phyloP scores from a whole-genome alignment of 345 rosid genomes.

The Eucalyptus sp. region DNA sequence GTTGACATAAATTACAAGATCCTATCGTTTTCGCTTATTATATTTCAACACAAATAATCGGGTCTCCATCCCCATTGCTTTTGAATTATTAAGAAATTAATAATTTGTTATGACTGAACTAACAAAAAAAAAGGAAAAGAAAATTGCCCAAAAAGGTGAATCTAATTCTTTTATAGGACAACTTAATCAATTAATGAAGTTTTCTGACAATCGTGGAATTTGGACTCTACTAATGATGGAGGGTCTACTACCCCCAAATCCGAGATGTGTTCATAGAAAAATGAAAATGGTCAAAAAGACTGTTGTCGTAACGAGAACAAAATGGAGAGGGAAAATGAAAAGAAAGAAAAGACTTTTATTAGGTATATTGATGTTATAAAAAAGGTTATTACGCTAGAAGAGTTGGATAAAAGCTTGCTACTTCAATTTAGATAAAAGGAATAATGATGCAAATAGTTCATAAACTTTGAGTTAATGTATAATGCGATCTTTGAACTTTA shows the following conservation, averaged over 20 bases:
- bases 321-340: background rate
- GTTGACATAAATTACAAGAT: no score
- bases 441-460: no score
- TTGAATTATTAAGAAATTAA: no score
- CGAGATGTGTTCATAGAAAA: background rate
- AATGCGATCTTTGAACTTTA: accelerated
- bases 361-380: no score
- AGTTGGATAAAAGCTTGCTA: no score
- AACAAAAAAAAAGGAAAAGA: no score
- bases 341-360: background rate
- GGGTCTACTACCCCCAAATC: background rate
- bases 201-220: background rate
- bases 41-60: no score
- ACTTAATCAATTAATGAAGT: background rate
- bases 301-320: background rate
- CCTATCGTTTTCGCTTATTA: accelerated
- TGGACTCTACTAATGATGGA: background rate
- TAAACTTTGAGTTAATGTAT: no score
- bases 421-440: no score
- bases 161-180: background rate
- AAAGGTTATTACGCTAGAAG: accelerated
- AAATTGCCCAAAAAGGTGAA: background rate
- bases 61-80: no score
- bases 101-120: no score
- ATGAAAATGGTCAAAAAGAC: background rate